Conservation (phyloP, 805 yeast genomes). For the Debaryomyces tyrocola region DNA sequence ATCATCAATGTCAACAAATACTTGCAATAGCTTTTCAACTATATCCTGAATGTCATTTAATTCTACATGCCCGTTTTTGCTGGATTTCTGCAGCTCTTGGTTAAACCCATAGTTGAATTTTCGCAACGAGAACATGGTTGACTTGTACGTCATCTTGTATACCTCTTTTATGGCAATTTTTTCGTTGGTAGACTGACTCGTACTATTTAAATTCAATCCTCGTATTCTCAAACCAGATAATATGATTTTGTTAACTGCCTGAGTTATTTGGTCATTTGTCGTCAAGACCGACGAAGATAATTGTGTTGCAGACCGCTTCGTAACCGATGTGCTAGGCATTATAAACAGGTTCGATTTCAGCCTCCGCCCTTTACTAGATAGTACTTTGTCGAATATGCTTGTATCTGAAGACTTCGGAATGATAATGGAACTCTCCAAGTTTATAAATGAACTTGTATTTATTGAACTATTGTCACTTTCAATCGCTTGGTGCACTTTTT, state of each 20-base stretch:
- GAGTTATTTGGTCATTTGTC: constrained; percentile 31
- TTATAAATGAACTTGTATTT: not conserved
- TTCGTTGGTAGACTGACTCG: constrained; percentile 25
- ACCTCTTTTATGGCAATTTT: constrained; percentile 38
- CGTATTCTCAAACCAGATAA: constrained; percentile 44
- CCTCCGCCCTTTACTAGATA: constrained; percentile 23
- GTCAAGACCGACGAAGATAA: constrained; percentile 17
- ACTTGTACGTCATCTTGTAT: constrained; percentile 40
- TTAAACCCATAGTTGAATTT: constrained; percentile 33
- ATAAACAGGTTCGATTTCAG: constrained; percentile 15
- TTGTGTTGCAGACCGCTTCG: constrained; percentile 6
- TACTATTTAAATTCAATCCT: constrained; percentile 28
- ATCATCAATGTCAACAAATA: constrained; percentile 34
- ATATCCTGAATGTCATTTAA: constrained; percentile 36
- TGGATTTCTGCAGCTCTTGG: constrained; percentile 2
- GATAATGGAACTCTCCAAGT: not conserved
- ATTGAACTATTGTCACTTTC: not conserved
- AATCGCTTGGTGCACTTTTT: constrained; percentile 5
- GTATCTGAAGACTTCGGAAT: constrained; percentile 13
- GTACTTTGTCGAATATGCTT: constrained; percentile 35
- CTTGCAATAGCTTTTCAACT: constrained; percentile 38
- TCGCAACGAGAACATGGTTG: constrained; percentile 39
- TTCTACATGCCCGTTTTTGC: constrained; percentile 12
- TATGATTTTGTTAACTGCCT: constrained; percentile 32
- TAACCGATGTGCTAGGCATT: constrained; percentile 5